Conservation (phyloP, 2,329 filamentous ascomycete genomes). For the Cladosporium sp. region DNA sequence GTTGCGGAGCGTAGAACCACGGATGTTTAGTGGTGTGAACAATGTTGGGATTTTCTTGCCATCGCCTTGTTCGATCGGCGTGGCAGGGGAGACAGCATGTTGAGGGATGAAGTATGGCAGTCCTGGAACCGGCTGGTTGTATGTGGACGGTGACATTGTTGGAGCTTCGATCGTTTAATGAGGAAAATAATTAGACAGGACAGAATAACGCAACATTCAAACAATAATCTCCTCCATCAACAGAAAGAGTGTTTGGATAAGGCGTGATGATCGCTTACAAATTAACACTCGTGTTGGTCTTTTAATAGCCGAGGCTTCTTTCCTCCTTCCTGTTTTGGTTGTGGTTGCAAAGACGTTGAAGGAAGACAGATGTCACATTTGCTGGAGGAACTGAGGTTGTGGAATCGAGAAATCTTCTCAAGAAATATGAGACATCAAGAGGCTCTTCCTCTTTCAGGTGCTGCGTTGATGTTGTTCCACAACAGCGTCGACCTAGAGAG, state of each 20-base stretch:
- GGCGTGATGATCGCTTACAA: background rate
- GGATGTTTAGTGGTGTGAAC: slow-evolving; percentile 58
- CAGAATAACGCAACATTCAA: background rate
- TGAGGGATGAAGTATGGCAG: slow-evolving; percentile 52
- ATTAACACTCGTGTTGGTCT: background rate
- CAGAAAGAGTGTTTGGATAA: background rate
- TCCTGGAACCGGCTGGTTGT: slow-evolving; percentile 46
- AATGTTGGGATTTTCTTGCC: slow-evolving; percentile 56
- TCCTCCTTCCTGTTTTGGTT: background rate
- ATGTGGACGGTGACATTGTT: slow-evolving; percentile 34
- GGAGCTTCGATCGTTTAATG: background rate
- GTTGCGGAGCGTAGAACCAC: slow-evolving; percentile 64
- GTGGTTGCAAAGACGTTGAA: background rate
- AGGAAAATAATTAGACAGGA: background rate
- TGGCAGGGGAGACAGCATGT: slow-evolving; percentile 48
- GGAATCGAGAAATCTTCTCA: background rate
- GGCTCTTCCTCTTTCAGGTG: background rate
- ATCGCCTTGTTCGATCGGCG: slow-evolving; percentile 45
- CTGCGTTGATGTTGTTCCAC: background rate
- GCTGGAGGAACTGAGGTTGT: background rate
- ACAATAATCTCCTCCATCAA: background rate
- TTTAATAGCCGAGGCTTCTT: background rate
- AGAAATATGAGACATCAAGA: background rate
- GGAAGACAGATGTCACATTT: background rate
- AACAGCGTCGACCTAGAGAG: background rate